phyloP scores from a whole-genome alignment of 1,139 yeast genomes.

The Yamadazyma dendronema region DNA sequence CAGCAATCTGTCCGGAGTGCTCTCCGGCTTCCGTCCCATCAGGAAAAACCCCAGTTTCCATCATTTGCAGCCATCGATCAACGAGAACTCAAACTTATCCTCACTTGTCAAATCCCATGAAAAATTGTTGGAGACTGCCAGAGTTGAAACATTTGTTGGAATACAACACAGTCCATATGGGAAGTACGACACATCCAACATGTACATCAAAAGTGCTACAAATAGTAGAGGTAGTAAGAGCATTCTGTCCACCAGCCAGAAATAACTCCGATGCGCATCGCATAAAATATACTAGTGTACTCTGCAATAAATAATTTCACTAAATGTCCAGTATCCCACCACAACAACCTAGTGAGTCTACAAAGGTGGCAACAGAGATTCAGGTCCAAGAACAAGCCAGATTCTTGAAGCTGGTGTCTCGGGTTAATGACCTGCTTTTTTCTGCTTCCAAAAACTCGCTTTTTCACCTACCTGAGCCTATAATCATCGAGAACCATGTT shows the following conservation, averaged over 20 bases:
- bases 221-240: conserved; percentile 20
- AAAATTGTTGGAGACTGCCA: conserved; percentile 21
- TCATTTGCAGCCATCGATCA: conserved; percentile 17
- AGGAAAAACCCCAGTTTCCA: conserved; percentile 8
- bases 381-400: background rate
- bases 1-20: too few species aligned
- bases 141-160: conserved; percentile 16
- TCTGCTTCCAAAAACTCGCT: too few species aligned
- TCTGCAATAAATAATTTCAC: background rate
- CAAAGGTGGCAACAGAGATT: background rate
- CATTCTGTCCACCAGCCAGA: background rate
- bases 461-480: conserved; percentile 4
- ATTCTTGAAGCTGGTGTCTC: background rate
- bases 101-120: conserved; percentile 23
- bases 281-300: conserved; percentile 2
- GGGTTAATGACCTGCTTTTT: background rate
- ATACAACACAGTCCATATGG: conserved; percentile 26
- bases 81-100: conserved; percentile 19
- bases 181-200: conserved; percentile 23
- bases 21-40: background rate
- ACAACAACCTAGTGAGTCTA: background rate
- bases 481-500: conserved; percentile 13
- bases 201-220: conserved; percentile 19
- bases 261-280: conserved; percentile 2
- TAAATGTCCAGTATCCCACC: background rate